Evolutionary conservation across 108 stramenopile genomes (phyloP).

Genomic region (Schizochytrium sp.): DNA sequence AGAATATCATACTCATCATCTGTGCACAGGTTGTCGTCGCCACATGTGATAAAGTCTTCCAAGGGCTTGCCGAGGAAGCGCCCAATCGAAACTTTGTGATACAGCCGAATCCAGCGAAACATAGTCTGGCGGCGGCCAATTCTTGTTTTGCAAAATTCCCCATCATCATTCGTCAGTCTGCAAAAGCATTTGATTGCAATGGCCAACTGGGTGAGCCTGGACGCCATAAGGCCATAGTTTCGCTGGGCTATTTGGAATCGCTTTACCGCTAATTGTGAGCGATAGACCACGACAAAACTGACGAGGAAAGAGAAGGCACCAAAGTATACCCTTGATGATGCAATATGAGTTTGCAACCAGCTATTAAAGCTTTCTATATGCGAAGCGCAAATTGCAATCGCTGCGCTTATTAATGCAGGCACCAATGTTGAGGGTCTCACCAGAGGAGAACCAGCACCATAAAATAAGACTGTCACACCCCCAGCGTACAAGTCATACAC

Average conservation of each 20-base stretch:
- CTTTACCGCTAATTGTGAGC: conserved; percentile 24
- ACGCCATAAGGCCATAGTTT: conserved; percentile 11
- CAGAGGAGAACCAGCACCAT: conserved; percentile 40
- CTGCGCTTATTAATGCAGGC: not conserved
- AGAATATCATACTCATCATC: conserved; percentile 13
- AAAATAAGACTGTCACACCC: not conserved
- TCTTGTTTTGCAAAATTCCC: conserved; percentile 2
- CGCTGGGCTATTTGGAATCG: conserved; percentile 16
- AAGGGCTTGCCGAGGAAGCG: not conserved
- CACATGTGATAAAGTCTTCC: not conserved
- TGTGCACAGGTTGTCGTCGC: conserved; percentile 34
- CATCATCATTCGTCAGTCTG: not conserved
- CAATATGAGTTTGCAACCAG: not conserved
- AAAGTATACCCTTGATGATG: conserved; percentile 41
- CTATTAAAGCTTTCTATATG: not conserved
- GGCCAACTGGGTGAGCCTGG: conserved; percentile 28
- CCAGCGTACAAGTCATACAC: conserved; percentile 33
- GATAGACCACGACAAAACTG: conserved; percentile 23
- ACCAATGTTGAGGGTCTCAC: not conserved
- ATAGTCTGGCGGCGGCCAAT: not conserved
- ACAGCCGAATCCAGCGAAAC: conserved; percentile 55
- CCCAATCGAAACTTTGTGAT: conserved; percentile 5
- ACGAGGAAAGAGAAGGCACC: conserved; percentile 11
- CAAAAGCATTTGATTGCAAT: conserved; percentile 22
- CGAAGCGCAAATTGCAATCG: conserved; percentile 10